Evolutionary conservation across 441 rosid species (phyloP), one percentile per base, ranked within the genome.

Genomic region (Jatropha podagrica): DNA sequence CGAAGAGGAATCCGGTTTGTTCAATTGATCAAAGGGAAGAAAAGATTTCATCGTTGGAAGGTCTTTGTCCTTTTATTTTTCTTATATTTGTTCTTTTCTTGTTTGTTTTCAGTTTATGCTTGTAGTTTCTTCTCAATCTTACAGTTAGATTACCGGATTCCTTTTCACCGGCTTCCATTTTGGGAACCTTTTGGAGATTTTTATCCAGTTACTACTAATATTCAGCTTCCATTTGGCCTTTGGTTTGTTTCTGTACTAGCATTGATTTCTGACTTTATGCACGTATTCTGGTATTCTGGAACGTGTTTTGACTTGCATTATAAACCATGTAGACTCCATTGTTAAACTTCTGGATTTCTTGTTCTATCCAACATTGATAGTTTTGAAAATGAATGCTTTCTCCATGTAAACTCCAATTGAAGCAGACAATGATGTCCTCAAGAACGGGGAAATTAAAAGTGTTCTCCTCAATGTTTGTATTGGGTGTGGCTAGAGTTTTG

Each of bases 1-100:
- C 78, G 95, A 93, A 89, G 86, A 79, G 84, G 92, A 91, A 94
- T 92, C 97, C 96, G 92, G 90, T 78, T 82, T 75, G 86, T 81
- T 83, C 65, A 61, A 83, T 83, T 72, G 76, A 62, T 55, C 74
- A 68, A 80, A 79, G 82, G 74, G 85, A 74, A 77, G 81, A 82
- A 81, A 70, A 44, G 6, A 70, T 65, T 76, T 75, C 70, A 75
- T 77, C 75, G 79, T 80, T 80, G 69, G 81, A 68, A 76, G 60
- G 44, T 64, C 10, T 77, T 61, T 80, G 55, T 71, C 55, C 42
- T 65, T 48, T 76, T 51, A 38, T 7, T 54, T 79, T 48, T 83
- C 65, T 83, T 73, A 71, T 76, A 74, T 68, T 73, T 74, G 87
- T 73, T 79, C 60, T 70, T 79, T 65, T 76, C 80, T 72, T 73